These are phyloP conservation scores for Lyophyllum semitale DNA, from an alignment of 768 basidiomycete species.

Conservation along the genomic window DNA sequence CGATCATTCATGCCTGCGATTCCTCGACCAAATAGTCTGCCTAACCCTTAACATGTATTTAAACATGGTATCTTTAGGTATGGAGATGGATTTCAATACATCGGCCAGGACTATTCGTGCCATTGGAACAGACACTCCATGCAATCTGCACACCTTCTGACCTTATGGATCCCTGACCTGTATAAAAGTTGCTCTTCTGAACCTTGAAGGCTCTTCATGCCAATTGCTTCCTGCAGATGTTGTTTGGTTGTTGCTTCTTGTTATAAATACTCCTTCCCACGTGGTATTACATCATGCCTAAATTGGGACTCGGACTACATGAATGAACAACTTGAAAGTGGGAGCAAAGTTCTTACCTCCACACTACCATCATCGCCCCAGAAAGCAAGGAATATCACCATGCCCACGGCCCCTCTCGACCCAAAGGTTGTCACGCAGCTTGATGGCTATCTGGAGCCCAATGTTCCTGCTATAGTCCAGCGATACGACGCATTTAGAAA, in stretches of 20 bases:
- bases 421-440: conserved; percentile 58
- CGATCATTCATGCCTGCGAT: conserved; percentile 42
- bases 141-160: too few relatives aligned
- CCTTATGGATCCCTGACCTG: too few relatives aligned
- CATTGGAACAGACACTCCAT: too few relatives aligned
- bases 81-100: too few relatives aligned
- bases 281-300: conserved; percentile 19
- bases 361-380: conserved; percentile 22
- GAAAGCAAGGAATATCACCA: conserved; percentile 16
- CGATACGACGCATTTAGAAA: conserved; percentile 68
- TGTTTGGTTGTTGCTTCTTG: not conserved
- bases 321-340: not conserved
- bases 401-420: conserved; percentile 53
- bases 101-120: too few relatives aligned
- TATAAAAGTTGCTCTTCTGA: too few relatives aligned
- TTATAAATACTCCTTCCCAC: not conserved
- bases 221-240: too few relatives aligned
- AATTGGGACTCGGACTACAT: conserved; percentile 2
- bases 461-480: conserved; percentile 66
- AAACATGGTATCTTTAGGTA: too few relatives aligned
- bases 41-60: not conserved
- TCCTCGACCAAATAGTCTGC: conserved; percentile 19
- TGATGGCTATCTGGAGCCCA: conserved; percentile 77
- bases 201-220: too few relatives aligned
- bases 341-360: conserved; percentile 9